These are phyloP conservation scores for Cytospora leucostoma DNA, from an alignment of 2,329 filamentous ascomycete species.

Conservation along the genomic window DNA sequence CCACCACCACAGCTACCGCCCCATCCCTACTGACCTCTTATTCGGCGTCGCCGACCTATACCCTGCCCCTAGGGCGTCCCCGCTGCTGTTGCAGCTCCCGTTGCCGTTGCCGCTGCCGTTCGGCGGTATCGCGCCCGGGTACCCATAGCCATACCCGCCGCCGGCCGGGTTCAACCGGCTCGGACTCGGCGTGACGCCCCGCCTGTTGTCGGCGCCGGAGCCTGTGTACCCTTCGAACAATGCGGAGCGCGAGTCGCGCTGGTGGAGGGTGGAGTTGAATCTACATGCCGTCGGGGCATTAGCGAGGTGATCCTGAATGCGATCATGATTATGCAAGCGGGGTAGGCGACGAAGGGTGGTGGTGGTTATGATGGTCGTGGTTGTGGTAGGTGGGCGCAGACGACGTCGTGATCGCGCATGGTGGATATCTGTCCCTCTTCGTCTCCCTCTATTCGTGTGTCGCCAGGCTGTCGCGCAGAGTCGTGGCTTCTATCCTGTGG, in stretches of 20 bases:
- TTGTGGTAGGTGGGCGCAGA: background rate
- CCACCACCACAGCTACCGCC: background rate
- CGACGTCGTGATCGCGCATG: background rate
- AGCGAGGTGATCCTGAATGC: background rate
- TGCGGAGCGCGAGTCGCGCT: constrained; percentile 70
- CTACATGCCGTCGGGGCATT: constrained; percentile 2
- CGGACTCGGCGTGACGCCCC: constrained; percentile 49
- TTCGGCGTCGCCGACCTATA: constrained; percentile 73
- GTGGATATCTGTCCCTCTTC: background rate
- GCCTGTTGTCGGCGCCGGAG: constrained; percentile 46
- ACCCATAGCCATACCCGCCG: constrained; percentile 57
- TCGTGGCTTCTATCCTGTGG: constrained; percentile 6
- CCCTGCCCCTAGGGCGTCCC: constrained; percentile 30
- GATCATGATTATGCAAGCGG: background rate
- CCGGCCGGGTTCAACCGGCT: constrained; percentile 37
- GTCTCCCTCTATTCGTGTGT: too few relatives aligned
- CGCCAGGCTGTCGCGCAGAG: background rate
- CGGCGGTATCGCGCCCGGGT: constrained; percentile 40
- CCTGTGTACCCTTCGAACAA: constrained; percentile 75
- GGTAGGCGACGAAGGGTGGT: background rate
- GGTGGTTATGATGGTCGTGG: background rate
- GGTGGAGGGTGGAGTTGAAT: constrained; percentile 62
- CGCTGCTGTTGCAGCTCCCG: constrained; percentile 36
- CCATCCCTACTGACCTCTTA: constrained; percentile 51
- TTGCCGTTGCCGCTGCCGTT: constrained; percentile 38